Base-by-base conservation (phyloP, 2,329 filamentous ascomycete species). In the Periconia digitata region DNA sequence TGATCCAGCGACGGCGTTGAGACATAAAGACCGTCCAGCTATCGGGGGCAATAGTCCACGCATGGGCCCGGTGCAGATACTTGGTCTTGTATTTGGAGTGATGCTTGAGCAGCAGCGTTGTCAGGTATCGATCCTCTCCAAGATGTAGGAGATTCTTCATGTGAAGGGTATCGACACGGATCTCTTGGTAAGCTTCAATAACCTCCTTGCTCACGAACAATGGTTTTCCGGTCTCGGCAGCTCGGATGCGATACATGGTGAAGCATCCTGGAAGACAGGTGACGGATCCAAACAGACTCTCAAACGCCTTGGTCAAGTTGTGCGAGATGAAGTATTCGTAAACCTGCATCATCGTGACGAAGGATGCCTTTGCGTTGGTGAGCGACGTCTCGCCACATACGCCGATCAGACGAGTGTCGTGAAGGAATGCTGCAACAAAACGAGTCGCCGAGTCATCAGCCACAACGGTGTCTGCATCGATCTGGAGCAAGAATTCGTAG, bases 251-350 rank as follows among this genome's bases (percentile, higher is more conserved):
- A 75, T 96, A 99, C 94, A 99, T 99, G 63, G 88, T 91, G 82
- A 97, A 99, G 83, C 94, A 99, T 78, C 94, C 94, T 20, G 94
- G 94, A 68, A 99, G 79, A 81, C 94, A 99, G 43, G 94, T 99
- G 60, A 99, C 92, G 59, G 90, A 95, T 49, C 92, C 94, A 68
- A 99, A 99, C 63, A 99, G 80, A 75, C 89, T 94, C 74, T 97
- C 92, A 71, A 99, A 99, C 12, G 92, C 94, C 76, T 99, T 97
- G 60, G 89, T 86, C 60, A 99, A 76, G 71, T 97, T 95, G 79
- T 99, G 92, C 43, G 92, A 97, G 65, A 99, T 99, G 78, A 92
- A 99, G 80, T 99, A 99, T 74, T 99, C 92, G 79, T 97, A 99
- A 27, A 99, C 92, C 74, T 99, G 94, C 70, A 99, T 99, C 92